Conservation (phyloP, 2,329 filamentous ascomycete genomes). For the Colletotrichum sidae region DNA sequence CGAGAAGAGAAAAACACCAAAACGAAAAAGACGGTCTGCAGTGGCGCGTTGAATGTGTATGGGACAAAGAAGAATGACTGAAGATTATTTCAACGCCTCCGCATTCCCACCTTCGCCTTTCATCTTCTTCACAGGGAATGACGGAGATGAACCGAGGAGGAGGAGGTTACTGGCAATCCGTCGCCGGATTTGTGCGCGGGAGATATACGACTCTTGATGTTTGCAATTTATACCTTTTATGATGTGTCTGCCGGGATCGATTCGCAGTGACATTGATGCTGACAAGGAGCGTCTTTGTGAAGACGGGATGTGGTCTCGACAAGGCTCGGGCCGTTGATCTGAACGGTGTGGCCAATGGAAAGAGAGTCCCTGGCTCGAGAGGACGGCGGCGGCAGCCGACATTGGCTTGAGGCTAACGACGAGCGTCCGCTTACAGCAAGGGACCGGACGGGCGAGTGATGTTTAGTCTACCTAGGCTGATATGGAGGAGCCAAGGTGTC, state of each 20-base stretch:
- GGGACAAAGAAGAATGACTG: constrained; percentile 43
- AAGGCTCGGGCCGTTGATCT: constrained; percentile 13
- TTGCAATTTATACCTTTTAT: constrained; percentile 2
- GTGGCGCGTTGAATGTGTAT: constrained; percentile 27
- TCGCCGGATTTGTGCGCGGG: constrained; percentile 50
- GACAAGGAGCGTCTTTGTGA: background rate
- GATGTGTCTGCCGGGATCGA: background rate
- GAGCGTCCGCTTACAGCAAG: constrained; percentile 3
- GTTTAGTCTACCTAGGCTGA: background rate
- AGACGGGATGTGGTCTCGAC: constrained; percentile 4
- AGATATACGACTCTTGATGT: constrained; percentile 16
- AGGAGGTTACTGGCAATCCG: constrained; percentile 49
- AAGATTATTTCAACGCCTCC: constrained; percentile 34
- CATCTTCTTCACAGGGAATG: constrained; percentile 38
- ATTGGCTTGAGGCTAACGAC: constrained; percentile 19
- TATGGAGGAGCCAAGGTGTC: constrained; percentile 5
- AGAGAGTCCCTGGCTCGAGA: constrained; percentile 4
- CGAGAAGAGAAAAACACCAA: constrained; percentile 38
- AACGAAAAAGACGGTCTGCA: constrained; percentile 34
- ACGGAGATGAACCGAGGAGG: constrained; percentile 51
- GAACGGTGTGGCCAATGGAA: constrained; percentile 7
- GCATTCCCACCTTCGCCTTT: constrained; percentile 18
- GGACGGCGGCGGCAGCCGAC: background rate
- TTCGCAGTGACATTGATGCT: too few relatives aligned
- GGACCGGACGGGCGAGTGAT: background rate